Evolutionary conservation across 2,329 filamentous ascomycete genomes (phyloP).

Genomic region (Cladosporium halotolerans): DNA sequence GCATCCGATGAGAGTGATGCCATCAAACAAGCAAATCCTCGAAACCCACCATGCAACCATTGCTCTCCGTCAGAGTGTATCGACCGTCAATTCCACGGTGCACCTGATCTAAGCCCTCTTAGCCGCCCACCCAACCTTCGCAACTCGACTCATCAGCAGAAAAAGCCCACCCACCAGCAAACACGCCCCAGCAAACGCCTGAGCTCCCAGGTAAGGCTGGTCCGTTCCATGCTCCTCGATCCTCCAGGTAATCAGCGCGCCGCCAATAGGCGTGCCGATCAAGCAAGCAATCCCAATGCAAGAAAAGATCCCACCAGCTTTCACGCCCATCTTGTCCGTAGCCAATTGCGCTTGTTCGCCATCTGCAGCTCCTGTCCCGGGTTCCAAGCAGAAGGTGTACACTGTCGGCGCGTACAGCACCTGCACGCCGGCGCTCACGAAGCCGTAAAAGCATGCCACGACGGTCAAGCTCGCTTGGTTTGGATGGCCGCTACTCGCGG

Average conservation of each 20-base stretch:
- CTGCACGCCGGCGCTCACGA: constrained; percentile 28
- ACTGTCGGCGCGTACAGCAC: constrained; percentile 24
- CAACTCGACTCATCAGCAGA: constrained; percentile 19
- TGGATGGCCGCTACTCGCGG: constrained; percentile 24
- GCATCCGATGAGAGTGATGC: too few relatives aligned
- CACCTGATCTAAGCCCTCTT: constrained; percentile 10
- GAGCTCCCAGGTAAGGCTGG: constrained; percentile 20
- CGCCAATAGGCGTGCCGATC: constrained; percentile 23
- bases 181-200: constrained; percentile 19
- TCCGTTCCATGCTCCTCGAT: constrained; percentile 11
- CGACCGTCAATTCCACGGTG: too few relatives aligned
- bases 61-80: too few relatives aligned
- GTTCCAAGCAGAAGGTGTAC: constrained; percentile 19
- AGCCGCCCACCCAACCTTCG: constrained; percentile 20
- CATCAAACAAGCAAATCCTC: too few relatives aligned
- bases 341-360: constrained; percentile 1
- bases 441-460: constrained; percentile 30
- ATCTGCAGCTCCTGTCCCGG: neutral
- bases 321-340: constrained; percentile 20
- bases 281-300: constrained; percentile 21
- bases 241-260: constrained; percentile 19
- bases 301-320: constrained; percentile 22
- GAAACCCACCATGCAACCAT: too few relatives aligned
- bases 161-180: constrained; percentile 20
- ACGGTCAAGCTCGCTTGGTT: constrained; percentile 18